Evolutionary conservation across 2,329 filamentous ascomycete species (phyloP).

Genomic region (Colletotrichum cordylinicola): DNA sequence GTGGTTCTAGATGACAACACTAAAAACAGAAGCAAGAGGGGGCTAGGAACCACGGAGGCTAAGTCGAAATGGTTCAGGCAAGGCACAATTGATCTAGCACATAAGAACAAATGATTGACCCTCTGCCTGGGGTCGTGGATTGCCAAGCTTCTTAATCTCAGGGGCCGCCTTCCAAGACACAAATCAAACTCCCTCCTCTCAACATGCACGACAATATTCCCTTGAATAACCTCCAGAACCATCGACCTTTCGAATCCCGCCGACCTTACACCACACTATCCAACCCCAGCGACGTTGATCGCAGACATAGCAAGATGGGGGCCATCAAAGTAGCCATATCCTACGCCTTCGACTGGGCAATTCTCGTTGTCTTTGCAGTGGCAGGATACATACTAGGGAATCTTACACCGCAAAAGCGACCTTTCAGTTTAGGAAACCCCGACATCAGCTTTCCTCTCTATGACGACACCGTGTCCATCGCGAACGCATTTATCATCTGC

Average conservation of each 20-base stretch:
- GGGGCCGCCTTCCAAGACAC: background rate
- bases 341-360: conserved; percentile 66
- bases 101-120: background rate
- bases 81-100: background rate
- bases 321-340: conserved; percentile 46
- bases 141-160: background rate
- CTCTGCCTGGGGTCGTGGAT: background rate
- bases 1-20: background rate
- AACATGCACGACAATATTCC: background rate
- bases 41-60: background rate
- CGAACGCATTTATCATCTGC: background rate
- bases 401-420: conserved; percentile 61
- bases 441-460: conserved; percentile 73
- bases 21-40: background rate
- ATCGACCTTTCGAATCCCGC: background rate
- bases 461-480: conserved; percentile 66
- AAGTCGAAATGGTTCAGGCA: background rate
- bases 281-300: background rate
- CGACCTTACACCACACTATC: background rate
- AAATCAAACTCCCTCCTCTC: background rate
- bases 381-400: conserved; percentile 58
- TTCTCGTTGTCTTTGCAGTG: conserved; percentile 40
- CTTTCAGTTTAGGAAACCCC: conserved; percentile 67
- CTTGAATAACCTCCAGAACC: background rate
- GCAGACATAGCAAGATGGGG: background rate